Conservation (phyloP, 805 yeast genomes). For the Gaillardinia entomophila region DNA sequence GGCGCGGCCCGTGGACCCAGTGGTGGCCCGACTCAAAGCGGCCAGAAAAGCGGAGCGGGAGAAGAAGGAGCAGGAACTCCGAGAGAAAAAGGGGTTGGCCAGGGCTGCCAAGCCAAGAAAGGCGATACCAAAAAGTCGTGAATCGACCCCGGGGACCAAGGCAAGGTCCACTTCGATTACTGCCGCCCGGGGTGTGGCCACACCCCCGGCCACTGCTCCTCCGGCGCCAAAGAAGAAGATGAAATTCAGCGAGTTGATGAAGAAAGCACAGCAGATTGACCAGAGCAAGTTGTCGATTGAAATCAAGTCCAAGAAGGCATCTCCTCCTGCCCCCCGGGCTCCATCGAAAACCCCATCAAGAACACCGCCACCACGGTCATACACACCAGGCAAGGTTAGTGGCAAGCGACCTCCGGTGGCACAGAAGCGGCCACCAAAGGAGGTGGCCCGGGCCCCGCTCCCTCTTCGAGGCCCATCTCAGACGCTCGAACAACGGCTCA, state of each 20-base stretch:
- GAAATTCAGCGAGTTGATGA: constrained; percentile 64
- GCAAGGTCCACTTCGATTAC: neutral
- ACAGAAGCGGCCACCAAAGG: constrained; percentile 5
- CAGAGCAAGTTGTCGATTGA: constrained; percentile 32
- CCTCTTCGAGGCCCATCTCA: constrained; percentile 56
- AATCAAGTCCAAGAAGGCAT: constrained; percentile 34
- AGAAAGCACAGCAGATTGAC: constrained; percentile 59
- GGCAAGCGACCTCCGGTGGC: neutral
- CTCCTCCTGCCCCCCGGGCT: constrained; percentile 16
- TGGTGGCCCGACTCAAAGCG: constrained; percentile 64
- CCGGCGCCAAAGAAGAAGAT: constrained; percentile 35
- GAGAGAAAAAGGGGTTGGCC: constrained; percentile 27
- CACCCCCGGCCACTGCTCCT: neutral
- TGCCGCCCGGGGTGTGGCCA: neutral
- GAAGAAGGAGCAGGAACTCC: constrained; percentile 27
- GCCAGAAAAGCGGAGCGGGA: constrained; percentile 54
- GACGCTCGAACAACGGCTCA: constrained; percentile 40
- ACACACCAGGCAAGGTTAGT: too few species aligned
- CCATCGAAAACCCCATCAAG: too few species aligned
- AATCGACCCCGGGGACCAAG: too few species aligned
- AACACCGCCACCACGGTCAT: too few species aligned
- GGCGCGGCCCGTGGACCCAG: constrained; percentile 58
- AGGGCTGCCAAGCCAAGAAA: constrained; percentile 10
- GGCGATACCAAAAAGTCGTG: constrained; percentile 1
- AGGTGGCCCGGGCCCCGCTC: constrained; percentile 19